These are phyloP conservation scores for Phyllostachys edulis DNA, from an alignment of 176 grass and related monocot species.

Conservation along the genomic window DNA sequence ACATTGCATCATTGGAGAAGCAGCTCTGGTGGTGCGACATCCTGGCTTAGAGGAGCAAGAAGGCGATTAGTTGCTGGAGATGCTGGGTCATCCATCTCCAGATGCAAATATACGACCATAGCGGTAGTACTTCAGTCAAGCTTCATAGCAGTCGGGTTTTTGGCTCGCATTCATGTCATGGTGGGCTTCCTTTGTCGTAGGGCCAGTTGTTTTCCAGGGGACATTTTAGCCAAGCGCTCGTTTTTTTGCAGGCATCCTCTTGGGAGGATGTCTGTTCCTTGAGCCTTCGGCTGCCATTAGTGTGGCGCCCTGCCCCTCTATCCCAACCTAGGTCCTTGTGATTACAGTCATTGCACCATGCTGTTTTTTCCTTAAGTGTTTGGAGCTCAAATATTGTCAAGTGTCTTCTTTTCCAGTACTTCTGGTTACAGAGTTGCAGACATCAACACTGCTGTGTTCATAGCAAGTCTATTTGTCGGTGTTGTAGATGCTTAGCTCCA, in stretches of 20 bases:
- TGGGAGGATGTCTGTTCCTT: constrained; percentile 51
- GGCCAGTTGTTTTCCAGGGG: constrained; percentile 49
- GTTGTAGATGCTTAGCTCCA: background rate
- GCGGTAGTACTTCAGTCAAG: constrained; percentile 38
- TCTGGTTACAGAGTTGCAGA: constrained; percentile 37
- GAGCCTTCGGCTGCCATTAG: constrained; percentile 49
- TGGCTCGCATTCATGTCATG: constrained; percentile 42
- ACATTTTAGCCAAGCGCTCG: constrained; percentile 46
- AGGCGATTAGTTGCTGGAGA: constrained; percentile 25
- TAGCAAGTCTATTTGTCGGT: constrained; percentile 24
- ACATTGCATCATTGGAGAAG: constrained; percentile 72
- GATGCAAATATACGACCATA: constrained; percentile 50
- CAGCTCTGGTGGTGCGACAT: constrained; percentile 88
- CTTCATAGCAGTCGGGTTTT: constrained; percentile 46
- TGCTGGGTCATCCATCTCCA: constrained; percentile 35
- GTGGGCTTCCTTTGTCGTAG: constrained; percentile 57
- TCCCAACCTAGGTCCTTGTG: constrained; percentile 52
- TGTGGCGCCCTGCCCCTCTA: constrained; percentile 43
- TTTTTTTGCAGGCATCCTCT: constrained; percentile 62
- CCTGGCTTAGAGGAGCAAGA: constrained; percentile 60
- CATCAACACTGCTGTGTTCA: constrained; percentile 28
- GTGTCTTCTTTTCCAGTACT: constrained; percentile 45
- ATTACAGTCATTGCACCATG: constrained; percentile 43
- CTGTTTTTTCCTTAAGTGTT: constrained; percentile 54
- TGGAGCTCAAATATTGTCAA: constrained; percentile 45